Base-by-base conservation (phyloP, 2,329 filamentous ascomycete genomes). In the Alternaria alternata region DNA sequence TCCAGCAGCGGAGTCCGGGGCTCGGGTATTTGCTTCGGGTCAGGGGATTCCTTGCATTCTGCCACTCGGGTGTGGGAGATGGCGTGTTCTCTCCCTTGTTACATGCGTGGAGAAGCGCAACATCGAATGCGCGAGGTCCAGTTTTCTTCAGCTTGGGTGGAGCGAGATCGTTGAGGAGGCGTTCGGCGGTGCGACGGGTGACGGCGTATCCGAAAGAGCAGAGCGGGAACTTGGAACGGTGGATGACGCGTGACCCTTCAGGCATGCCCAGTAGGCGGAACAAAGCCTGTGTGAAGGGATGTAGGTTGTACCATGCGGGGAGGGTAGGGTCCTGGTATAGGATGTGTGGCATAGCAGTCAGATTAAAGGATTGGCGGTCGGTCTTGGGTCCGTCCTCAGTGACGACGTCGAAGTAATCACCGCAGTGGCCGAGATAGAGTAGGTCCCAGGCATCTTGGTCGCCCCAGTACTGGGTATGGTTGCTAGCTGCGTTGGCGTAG, bases 191-290 rank as follows among this genome's bases (percentile, higher is more conserved):
- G 16, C 69, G 52, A 30, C 80, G 77, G 1, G 80, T 81, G 7
- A 82, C 68, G 14, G 79, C 80, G 62, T 81, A 82, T 52, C 76
- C 80, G 57, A 82, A 82, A 9, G 80, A 81, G 66, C 80, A 82
- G 26, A 82, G 77, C 0, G 80, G 80, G 41, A 78, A 80, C 28
- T 78, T 75, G 47, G 78, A 79, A 24, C 78, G 75, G 65, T 82
- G 80, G 42, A 82, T 67, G 3, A 79, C 62, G 20, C 80, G 77
- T 3, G 71, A 72, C 20, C 79, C 69, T 14, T 75, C 70, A 7
- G 78, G 76, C 20, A 82, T 61, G 30, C 73, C 64, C 30, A 82
- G 64, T 5, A 67, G 66, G 14, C 68, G 59, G 61, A 82, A 78
- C 46, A 82, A 68, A 9, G 61, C 63, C 32, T 73, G 71, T 0